phyloP scores from a whole-genome alignment of 192 early-diverging fungal species.

The Chytriomyces hyalinus region DNA sequence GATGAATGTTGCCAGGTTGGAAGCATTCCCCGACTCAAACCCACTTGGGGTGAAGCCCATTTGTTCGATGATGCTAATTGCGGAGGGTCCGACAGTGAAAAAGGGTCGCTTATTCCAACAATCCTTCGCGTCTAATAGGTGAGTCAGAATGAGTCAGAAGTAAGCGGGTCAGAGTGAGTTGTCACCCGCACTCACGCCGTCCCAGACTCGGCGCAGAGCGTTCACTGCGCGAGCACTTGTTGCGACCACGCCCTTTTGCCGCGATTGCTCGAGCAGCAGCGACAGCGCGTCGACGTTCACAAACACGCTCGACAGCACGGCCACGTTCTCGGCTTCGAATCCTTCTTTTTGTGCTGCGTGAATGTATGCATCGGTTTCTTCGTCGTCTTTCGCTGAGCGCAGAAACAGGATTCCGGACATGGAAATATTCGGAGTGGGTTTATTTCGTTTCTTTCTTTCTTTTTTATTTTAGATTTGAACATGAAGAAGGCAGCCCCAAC shows the following conservation, averaged over 20 bases:
- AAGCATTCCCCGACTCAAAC: conserved; percentile 46
- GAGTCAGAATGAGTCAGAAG: not conserved
- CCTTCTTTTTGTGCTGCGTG: not conserved
- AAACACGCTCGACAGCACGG: not conserved
- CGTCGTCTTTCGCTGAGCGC: not conserved
- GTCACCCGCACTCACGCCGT: too few species aligned
- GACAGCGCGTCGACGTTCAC: not conserved
- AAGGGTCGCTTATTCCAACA: not conserved
- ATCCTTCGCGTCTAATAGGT: not conserved
- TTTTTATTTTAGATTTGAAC: not conserved
- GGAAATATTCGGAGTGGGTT: not conserved
- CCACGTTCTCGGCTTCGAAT: not conserved
- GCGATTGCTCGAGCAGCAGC: not conserved
- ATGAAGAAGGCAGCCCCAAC: not conserved
- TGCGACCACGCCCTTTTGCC: not conserved
- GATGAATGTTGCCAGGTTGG: conserved; percentile 44
- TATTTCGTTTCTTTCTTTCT: not conserved
- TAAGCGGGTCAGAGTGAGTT: too few species aligned
- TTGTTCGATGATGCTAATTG: not conserved
- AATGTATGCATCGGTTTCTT: not conserved
- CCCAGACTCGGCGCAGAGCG: too few species aligned
- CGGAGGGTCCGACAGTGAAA: not conserved
- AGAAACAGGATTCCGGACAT: too few species aligned
- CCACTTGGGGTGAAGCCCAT: conserved; percentile 23
- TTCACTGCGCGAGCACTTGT: not conserved